A percentile compares a stretch with the other conserved stretches of the same genome.
Conservation (phyloP, 2,329 filamentous ascomycete genomes). For the Aspergillus sp. region DNA sequence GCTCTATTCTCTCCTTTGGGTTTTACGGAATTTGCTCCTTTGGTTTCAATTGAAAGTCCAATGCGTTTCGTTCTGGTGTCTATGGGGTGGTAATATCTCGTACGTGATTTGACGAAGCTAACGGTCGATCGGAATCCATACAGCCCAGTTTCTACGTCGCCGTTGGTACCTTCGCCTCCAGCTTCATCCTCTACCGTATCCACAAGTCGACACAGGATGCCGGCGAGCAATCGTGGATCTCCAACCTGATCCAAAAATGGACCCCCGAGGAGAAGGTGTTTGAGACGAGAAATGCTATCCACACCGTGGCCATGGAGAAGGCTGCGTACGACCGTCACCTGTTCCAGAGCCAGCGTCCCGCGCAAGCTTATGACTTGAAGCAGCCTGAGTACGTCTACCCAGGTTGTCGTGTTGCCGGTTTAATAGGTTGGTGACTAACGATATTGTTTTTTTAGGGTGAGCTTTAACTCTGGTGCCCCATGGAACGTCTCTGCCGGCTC, state of each 20-base stretch:
- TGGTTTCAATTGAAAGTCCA: too few species aligned
- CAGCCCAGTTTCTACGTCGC: constrained; percentile 44
- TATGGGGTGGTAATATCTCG: background rate
- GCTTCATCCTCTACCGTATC: constrained; percentile 38
- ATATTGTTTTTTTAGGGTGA: constrained; percentile 40
- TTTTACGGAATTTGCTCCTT: too few species aligned
- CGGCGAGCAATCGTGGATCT: constrained; percentile 34
- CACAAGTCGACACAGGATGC: constrained; percentile 32
- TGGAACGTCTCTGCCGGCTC: constrained; percentile 60
- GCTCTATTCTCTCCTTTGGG: constrained; percentile 1
- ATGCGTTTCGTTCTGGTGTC: too few species aligned
- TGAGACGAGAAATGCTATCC: constrained; percentile 53
- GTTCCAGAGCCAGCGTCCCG: constrained; percentile 42
- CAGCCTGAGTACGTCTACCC: constrained; percentile 56
- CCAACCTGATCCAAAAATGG: constrained; percentile 50
- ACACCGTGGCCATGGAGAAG: constrained; percentile 56
- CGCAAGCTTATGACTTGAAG: constrained; percentile 48
- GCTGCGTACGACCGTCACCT: constrained; percentile 57
- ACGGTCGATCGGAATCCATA: constrained; percentile 12
- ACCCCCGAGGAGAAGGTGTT: constrained; percentile 47
- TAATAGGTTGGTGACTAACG: background rate
- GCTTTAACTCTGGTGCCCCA: constrained; percentile 54
- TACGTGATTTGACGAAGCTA: constrained; percentile 9
- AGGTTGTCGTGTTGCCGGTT: background rate
- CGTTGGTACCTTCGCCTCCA: constrained; percentile 36